Percentiles rank a stretch among this genome's conserved stretches.
Conservation (phyloP, 345 rosid species). For the Rhodomyrtus tomentosa region DNA sequence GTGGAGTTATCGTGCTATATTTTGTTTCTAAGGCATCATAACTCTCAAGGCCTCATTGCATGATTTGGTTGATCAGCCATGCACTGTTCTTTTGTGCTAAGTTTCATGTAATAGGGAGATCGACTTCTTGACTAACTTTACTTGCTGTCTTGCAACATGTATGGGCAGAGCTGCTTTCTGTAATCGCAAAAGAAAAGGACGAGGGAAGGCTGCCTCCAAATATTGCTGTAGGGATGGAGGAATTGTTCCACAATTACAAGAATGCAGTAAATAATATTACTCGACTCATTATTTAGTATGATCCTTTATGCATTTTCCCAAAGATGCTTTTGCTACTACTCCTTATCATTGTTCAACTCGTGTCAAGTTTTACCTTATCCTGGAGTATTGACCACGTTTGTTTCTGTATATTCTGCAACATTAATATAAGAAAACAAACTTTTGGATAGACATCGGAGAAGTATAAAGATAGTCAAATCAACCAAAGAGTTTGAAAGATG, state of each 20-base stretch:
- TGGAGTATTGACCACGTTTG: neutral
- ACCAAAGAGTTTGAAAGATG: neutral
- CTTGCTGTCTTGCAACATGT: conserved; percentile 2
- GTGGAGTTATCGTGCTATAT: neutral
- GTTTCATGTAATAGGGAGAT: neutral
- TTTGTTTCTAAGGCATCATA: neutral
- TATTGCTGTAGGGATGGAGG: conserved; percentile 83
- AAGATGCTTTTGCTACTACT: neutral
- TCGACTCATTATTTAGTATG: conserved; percentile 10
- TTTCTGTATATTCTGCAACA: neutral
- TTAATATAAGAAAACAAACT: neutral
- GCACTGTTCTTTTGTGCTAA: neutral
- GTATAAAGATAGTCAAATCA: neutral
- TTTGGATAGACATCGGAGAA: neutral
- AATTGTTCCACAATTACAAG: conserved; percentile 72
- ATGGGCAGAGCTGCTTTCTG: conserved; percentile 64
- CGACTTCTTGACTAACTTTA: neutral
- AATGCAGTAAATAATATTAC: conserved; percentile 60
- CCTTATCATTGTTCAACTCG: neutral
- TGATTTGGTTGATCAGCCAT: neutral
- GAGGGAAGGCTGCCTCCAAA: conserved; percentile 65
- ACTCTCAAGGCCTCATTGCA: neutral
- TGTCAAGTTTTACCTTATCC: neutral
- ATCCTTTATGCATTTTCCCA: neutral
- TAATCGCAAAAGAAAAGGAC: conserved; percentile 58